Base-by-base conservation (phyloP, 805 yeast genomes). In the Metschnikowia sp. region DNA sequence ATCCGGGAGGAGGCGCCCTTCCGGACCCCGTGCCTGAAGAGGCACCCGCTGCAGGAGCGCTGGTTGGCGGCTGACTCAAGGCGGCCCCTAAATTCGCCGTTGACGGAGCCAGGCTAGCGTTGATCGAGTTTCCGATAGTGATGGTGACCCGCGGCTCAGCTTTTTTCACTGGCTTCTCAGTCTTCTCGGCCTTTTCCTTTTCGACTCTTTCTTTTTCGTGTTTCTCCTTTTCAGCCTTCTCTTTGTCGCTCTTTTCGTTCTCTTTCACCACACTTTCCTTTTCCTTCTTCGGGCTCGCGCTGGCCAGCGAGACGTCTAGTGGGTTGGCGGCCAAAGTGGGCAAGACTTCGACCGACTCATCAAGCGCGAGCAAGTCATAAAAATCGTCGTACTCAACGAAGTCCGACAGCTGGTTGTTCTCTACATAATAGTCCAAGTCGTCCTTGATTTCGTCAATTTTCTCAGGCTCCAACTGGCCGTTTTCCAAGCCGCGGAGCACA, bases 321-420 rank as follows among this genome's bases (percentile, higher is more conserved):
- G 26, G 26, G 26, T 22, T 22, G 26, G 26, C 26, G 26, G 32
- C 31, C 42, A 32, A 39, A 7, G 40, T 10, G 8, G 45, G 47
- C n/a, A 28, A 36, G 8, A 49, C 41, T 36, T 53, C 54, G 29
- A 46, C 32, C 34, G 49, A 38, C 35, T 82, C 84, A 49, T 76
- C 83, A 38, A 90, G 77, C 38, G 84, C 90, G 57, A 94, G 76
- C 50, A 83, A 88, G 56, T 94, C 97, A 66, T 92, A 94, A 51
- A 92, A 80, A 11, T 88, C 90, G 57, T 91, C 97, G 65, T 92
- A 96, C 61, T 90, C 97, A 32, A 91, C 85, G 64, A 90, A 92
- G 59, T 91, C 96, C 4, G 83, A 91, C 47, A 90, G 97, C 65
- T 86, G 94, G 62, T 92, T 92, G 53, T 89, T 86, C 57, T 94